phyloP scores from a whole-genome alignment of 176 grass and related monocot genomes.

The Triticum timopheevii region DNA sequence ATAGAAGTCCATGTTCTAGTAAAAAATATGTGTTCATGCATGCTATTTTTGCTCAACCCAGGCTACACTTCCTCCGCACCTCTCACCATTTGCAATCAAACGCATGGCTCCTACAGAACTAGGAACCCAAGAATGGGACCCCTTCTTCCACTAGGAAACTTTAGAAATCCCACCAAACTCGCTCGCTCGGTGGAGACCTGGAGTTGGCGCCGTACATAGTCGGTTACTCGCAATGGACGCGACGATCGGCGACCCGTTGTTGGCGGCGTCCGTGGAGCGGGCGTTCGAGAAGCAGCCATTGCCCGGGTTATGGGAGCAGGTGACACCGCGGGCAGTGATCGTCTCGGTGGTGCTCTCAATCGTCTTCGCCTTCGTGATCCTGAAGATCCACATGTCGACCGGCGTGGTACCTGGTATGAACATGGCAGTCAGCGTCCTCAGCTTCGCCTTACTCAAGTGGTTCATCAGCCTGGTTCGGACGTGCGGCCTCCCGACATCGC shows the following conservation, averaged over 20 bases:
- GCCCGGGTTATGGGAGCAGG: slow-evolving; percentile 27
- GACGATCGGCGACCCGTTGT: slow-evolving; percentile 27
- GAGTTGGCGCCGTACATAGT: neutral
- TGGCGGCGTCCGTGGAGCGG: slow-evolving; percentile 38
- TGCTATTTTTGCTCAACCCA: slow-evolving; percentile 11
- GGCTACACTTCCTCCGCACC: slow-evolving; percentile 31
- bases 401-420: slow-evolving; percentile 56
- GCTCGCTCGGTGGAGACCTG: neutral
- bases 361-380: slow-evolving; percentile 45
- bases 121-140: neutral
- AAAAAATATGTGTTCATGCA: neutral
- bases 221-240: slow-evolving; percentile 25
- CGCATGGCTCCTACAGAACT: neutral
- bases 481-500: neutral
- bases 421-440: slow-evolving; percentile 42
- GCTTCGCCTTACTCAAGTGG: slow-evolving; percentile 47
- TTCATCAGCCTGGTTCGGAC: slow-evolving; percentile 8
- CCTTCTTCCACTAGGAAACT: neutral
- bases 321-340: slow-evolving; percentile 42
- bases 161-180: neutral
- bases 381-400: slow-evolving; percentile 50
- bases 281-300: slow-evolving; percentile 39
- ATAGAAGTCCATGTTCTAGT: too few relatives aligned
- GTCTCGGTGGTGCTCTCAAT: slow-evolving; percentile 23
- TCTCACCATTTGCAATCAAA: neutral